Evolutionary conservation across 2,329 filamentous ascomycete genomes (phyloP).

Genomic region (Arachnopeziza araneosa): DNA sequence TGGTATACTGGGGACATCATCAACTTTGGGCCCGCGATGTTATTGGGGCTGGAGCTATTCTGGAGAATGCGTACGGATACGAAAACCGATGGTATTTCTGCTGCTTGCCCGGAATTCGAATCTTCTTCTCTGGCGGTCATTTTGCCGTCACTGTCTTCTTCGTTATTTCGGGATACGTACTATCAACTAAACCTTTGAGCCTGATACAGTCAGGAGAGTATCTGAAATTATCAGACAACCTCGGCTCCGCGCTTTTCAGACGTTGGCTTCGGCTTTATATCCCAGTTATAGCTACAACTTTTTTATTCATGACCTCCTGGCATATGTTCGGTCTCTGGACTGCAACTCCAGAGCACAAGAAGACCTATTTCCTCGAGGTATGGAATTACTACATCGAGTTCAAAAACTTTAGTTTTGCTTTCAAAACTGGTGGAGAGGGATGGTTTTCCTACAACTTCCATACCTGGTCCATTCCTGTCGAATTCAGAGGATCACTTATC

Average conservation of each 20-base stretch:
- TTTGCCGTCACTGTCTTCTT: slow-evolving; percentile 50
- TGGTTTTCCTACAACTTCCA: slow-evolving; percentile 56
- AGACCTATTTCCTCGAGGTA: slow-evolving; percentile 20
- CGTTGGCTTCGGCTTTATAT: slow-evolving; percentile 42
- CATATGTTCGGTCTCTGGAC: slow-evolving; percentile 27
- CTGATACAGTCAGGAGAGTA: slow-evolving; percentile 35
- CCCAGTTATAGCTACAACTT: slow-evolving; percentile 39
- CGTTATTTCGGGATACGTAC: slow-evolving; percentile 44
- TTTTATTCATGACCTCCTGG: slow-evolving; percentile 28
- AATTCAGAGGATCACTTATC: slow-evolving; percentile 59
- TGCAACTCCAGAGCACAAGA: slow-evolving; percentile 11
- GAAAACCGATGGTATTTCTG: slow-evolving; percentile 31
- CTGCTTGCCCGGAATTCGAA: slow-evolving; percentile 51
- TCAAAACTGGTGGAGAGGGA: slow-evolving; percentile 46
- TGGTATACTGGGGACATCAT: slow-evolving; percentile 44
- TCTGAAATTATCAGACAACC: slow-evolving; percentile 33
- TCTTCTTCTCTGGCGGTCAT: slow-evolving; percentile 56
- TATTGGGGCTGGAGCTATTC: slow-evolving; percentile 9
- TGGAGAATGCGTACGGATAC: slow-evolving; percentile 29
- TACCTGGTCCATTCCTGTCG: slow-evolving; percentile 53
- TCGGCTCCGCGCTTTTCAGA: slow-evolving; percentile 43
- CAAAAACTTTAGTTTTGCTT: slow-evolving; percentile 66
- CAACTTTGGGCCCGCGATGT: slow-evolving; percentile 30
- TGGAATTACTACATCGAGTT: slow-evolving; percentile 40
- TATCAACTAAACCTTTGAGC: slow-evolving; percentile 39